Conservation (phyloP, 1,284 basidiomycete genomes). For the Ceratobasidium sp. region DNA sequence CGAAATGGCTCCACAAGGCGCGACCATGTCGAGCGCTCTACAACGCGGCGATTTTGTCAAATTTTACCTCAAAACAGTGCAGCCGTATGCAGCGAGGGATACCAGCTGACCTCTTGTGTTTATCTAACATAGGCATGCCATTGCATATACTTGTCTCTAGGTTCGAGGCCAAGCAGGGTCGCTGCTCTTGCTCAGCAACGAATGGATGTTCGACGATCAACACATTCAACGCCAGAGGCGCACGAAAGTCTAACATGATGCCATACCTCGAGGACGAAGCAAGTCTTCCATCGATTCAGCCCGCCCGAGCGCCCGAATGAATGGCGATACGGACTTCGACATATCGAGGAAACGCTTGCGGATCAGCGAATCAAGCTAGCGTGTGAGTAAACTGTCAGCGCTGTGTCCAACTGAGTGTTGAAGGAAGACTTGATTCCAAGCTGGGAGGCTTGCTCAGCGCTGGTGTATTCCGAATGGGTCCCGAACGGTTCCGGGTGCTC, state of each 20-base stretch:
- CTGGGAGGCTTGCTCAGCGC: neutral
- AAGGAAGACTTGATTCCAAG: neutral
- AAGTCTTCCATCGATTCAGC: conserved; percentile 3
- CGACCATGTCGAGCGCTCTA: neutral
- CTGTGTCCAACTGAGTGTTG: neutral
- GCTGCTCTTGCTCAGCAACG: neutral
- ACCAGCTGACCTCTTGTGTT: conserved; percentile 26
- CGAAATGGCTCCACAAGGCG: conserved; percentile 26
- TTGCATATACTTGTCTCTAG: neutral
- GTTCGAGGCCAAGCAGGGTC: conserved; percentile 15
- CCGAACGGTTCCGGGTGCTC: neutral
- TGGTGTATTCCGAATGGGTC: neutral
- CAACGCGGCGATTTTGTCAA: conserved; percentile 19
- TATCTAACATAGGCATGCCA: neutral
- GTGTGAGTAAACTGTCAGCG: neutral
- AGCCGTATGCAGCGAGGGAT: neutral
- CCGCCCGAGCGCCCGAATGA: neutral
- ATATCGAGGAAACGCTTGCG: neutral
- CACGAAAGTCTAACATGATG: conserved; percentile 13
- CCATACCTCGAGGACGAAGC: conserved; percentile 21
- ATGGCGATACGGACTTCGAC: neutral
- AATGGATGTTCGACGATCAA: conserved; percentile 16
- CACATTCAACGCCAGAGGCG: neutral
- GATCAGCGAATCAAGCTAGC: neutral
- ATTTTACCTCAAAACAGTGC: conserved; percentile 12